A percentile compares a stretch with the other conserved stretches of the same genome.
phyloP scores from a whole-genome alignment of 306 rosid genomes.

The Fragaria ananassa region DNA sequence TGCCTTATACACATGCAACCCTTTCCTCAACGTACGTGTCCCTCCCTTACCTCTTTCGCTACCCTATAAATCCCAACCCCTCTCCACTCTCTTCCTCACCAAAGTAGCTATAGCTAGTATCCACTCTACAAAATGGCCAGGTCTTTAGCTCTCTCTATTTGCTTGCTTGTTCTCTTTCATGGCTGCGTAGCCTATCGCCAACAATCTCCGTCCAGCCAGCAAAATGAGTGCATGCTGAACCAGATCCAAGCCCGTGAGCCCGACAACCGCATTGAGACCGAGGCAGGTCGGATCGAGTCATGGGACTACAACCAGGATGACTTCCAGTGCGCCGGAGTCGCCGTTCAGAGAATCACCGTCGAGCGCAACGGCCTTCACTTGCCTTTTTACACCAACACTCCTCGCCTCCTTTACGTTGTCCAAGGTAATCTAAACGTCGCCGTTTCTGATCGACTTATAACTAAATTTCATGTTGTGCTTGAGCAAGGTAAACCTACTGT shows the following conservation, averaged over 20 bases:
- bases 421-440: slow-evolving; percentile 21
- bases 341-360: slow-evolving; percentile 28
- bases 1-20: slow-evolving; percentile 19
- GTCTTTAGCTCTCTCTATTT: slow-evolving; percentile 35
- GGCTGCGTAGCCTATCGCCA: slow-evolving; percentile 28
- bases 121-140: slow-evolving; percentile 31
- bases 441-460: too few species aligned
- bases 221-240: slow-evolving; percentile 33
- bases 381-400: slow-evolving; percentile 43
- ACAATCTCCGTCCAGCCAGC: neutral
- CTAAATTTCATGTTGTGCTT: neutral
- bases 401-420: slow-evolving; percentile 34
- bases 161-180: slow-evolving; percentile 37
- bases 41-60: neutral
- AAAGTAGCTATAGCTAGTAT: neutral
- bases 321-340: slow-evolving; percentile 43
- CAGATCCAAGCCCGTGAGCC: slow-evolving; percentile 42
- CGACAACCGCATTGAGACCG: slow-evolving; percentile 32
- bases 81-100: slow-evolving; percentile 17
- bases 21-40: neutral
- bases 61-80: slow-evolving; percentile 21
- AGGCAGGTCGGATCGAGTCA: slow-evolving; percentile 41
- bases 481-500: neutral
- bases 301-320: slow-evolving; percentile 45
- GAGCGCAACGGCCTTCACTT: slow-evolving; percentile 46